These are phyloP conservation scores for Coemansia sp. DNA, from an alignment of 192 early-diverging fungal species.

Conservation along the genomic window DNA sequence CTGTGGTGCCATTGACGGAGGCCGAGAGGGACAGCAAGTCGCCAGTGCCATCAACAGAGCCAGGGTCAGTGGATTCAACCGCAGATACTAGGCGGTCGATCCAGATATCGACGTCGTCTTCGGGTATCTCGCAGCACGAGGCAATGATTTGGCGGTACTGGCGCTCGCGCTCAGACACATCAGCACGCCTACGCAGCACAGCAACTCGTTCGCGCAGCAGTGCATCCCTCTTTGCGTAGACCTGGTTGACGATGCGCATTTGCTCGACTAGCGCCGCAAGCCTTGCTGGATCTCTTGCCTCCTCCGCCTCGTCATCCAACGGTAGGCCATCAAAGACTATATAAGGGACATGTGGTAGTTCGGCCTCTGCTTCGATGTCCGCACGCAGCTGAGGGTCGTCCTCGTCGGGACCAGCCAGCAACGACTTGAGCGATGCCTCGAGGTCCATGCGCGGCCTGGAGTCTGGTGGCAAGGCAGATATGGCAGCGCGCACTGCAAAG, in stretches of 20 bases:
- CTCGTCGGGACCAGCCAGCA: constrained; percentile 11
- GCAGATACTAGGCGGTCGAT: constrained; percentile 72
- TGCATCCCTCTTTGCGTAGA: constrained; percentile 41
- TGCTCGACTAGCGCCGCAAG: constrained; percentile 30
- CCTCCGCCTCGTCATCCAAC: constrained; percentile 9
- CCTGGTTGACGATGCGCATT: constrained; percentile 43
- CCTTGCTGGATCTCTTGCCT: constrained; percentile 24
- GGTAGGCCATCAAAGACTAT: not conserved
- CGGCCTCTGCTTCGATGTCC: not conserved
- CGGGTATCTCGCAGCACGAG: constrained; percentile 74
- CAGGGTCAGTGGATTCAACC: constrained; percentile 58
- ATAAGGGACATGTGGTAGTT: constrained; percentile 18
- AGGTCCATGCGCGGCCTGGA: constrained; percentile 33
- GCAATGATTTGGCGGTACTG: constrained; percentile 83
- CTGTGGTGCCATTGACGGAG: not conserved
- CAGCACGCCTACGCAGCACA: constrained; percentile 46
- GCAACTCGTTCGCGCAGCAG: constrained; percentile 60
- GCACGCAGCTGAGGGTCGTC: not conserved
- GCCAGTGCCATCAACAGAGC: constrained; percentile 6
- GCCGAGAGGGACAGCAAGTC: not conserved
- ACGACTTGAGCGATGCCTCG: constrained; percentile 20
- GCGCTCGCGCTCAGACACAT: constrained; percentile 64
- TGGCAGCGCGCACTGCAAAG: constrained; percentile 35
- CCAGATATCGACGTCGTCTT: constrained; percentile 76
- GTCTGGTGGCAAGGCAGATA: constrained; percentile 24